Conservation (phyloP, 352 stramenopile species). For the Saprolegnia diclina region DNA sequence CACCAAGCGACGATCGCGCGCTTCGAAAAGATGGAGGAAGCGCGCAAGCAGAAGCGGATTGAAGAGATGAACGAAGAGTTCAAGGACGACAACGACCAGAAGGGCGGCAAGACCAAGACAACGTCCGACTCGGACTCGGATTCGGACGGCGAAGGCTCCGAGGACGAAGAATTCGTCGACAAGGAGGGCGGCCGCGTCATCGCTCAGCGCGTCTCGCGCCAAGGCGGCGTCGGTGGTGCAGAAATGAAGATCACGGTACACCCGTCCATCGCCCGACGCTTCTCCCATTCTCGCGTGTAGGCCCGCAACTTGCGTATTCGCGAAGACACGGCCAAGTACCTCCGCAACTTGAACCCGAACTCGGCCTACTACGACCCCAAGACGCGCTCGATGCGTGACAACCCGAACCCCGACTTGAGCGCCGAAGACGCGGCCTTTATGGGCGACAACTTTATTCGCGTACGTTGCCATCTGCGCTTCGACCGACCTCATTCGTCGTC, state of each 20-base stretch:
- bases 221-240: slow-evolving; percentile 94
- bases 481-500: slow-evolving; percentile 22
- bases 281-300: not conserved
- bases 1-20: slow-evolving; percentile 69
- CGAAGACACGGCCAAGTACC: slow-evolving; percentile 99
- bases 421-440: slow-evolving; percentile 90
- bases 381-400: slow-evolving; percentile 97
- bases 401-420: slow-evolving; percentile 94
- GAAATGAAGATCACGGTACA: slow-evolving; percentile 93
- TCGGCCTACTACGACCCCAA: slow-evolving; percentile 99
- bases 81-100: slow-evolving; percentile 30
- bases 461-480: not conserved
- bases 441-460: slow-evolving; percentile 93
- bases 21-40: slow-evolving; percentile 78
- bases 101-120: slow-evolving; percentile 26
- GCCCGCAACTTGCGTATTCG: slow-evolving; percentile 98
- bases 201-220: slow-evolving; percentile 89
- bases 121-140: slow-evolving; percentile 78
- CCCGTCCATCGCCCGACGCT: not conserved
- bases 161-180: slow-evolving; percentile 86
- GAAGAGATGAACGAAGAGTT: slow-evolving; percentile 43
- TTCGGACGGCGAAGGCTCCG: slow-evolving; percentile 84
- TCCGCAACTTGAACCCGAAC: slow-evolving; percentile 97
- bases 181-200: slow-evolving; percentile 92
- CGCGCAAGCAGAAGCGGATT: slow-evolving; percentile 37